These are phyloP conservation scores for Durusdinium trenchii DNA, from an alignment of 73 alveolate species.

Conservation along the genomic window DNA sequence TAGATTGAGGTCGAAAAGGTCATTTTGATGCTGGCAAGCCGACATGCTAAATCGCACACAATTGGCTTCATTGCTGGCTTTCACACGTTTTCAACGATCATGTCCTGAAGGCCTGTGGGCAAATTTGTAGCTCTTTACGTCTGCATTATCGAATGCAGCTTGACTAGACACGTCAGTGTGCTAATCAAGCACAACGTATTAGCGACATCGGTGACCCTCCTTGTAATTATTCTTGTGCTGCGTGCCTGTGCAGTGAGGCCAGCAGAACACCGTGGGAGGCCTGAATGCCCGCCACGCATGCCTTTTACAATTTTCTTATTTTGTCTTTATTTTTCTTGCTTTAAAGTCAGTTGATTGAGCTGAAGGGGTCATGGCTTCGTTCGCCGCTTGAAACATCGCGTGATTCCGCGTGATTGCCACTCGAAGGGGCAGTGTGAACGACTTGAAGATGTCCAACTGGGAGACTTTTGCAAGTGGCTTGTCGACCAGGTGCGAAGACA, in stretches of 20 bases:
- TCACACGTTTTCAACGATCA: background rate
- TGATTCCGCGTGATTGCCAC: background rate
- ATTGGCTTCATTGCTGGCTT: background rate
- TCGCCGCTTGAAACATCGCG: background rate
- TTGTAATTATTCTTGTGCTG: too few species aligned
- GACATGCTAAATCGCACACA: too few species aligned
- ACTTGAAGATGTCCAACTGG: constrained; percentile 14
- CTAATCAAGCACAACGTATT: background rate
- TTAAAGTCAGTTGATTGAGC: background rate
- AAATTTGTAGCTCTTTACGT: background rate
- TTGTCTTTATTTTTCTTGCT: background rate
- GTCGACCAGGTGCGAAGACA: constrained; percentile 45
- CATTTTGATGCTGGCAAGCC: too few species aligned
- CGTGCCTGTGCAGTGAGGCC: background rate
- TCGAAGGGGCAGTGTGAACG: constrained; percentile 85
- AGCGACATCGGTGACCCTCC: background rate
- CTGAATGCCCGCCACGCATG: background rate
- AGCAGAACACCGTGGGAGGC: constrained; percentile 84
- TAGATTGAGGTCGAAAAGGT: too few species aligned
- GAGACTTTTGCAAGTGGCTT: constrained; percentile 77
- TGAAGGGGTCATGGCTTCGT: background rate
- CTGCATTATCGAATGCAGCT: background rate
- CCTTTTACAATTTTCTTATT: background rate
- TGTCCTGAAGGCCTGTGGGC: background rate
- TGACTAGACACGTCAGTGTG: background rate